A percentile compares a stretch with the other conserved stretches of the same genome.
phyloP scores from a whole-genome alignment of 805 yeast species.

The Metschnikowia dekortorum region DNA sequence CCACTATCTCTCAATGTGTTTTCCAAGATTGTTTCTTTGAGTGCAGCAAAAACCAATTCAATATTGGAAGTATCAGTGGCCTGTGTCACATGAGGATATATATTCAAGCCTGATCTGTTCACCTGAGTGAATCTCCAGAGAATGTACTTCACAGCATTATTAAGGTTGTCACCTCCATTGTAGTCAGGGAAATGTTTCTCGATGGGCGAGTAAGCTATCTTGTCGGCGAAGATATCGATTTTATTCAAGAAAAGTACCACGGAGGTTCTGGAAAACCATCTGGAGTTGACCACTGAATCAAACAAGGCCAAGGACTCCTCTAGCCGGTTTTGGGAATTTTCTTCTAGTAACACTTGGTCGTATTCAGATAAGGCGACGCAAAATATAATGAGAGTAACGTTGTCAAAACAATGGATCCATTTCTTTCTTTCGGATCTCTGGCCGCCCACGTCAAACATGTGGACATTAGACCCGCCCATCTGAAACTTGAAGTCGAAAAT shows the following conservation, averaged over 20 bases:
- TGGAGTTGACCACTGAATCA: slow-evolving; percentile 85
- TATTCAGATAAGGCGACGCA: slow-evolving; percentile 91
- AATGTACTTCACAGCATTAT: slow-evolving; percentile 87
- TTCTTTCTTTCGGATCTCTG: slow-evolving; percentile 93
- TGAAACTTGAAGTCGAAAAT: slow-evolving; percentile 78
- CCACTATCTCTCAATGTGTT: slow-evolving; percentile 76
- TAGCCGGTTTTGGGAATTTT: slow-evolving; percentile 24
- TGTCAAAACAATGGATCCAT: slow-evolving; percentile 96
- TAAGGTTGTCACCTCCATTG: slow-evolving; percentile 83
- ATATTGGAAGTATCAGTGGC: slow-evolving; percentile 92
- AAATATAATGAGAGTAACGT: slow-evolving; percentile 82
- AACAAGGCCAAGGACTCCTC: slow-evolving; percentile 65
- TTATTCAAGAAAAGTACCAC: slow-evolving; percentile 84
- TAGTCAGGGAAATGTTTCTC: slow-evolving; percentile 86
- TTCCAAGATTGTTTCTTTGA: slow-evolving; percentile 73
- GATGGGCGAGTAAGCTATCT: slow-evolving; percentile 74
- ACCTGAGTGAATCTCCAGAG: slow-evolving; percentile 85
- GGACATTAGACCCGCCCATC: slow-evolving; percentile 53
- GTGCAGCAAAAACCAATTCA: slow-evolving; percentile 79
- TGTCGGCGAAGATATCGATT: slow-evolving; percentile 85
- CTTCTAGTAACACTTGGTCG: slow-evolving; percentile 73
- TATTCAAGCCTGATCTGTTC: slow-evolving; percentile 73
- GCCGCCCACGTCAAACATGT: slow-evolving; percentile 82
- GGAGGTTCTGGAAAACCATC: slow-evolving; percentile 88
- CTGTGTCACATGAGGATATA: slow-evolving; percentile 89